Evolutionary conservation across 2,329 filamentous ascomycete species (phyloP).

Genomic region (Cercospora citrullina): DNA sequence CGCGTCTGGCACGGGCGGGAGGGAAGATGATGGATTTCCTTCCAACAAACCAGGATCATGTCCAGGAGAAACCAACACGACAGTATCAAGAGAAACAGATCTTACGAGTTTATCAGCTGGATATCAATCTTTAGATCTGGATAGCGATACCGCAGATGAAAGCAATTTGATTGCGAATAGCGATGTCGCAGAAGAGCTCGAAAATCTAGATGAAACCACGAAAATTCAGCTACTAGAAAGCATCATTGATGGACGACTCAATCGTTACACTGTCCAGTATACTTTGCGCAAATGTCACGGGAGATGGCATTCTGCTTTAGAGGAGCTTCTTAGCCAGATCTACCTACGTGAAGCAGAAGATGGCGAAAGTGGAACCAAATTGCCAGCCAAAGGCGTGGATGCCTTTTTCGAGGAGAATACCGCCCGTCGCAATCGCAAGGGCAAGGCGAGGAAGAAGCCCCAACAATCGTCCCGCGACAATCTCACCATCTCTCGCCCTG

Average conservation of each 20-base stretch:
- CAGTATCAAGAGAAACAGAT: conserved; percentile 52
- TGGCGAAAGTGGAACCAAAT: conserved; percentile 45
- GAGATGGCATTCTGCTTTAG: conserved; percentile 69
- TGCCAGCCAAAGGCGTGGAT: conserved; percentile 71
- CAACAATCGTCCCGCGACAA: conserved; percentile 34
- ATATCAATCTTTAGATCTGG: conserved; percentile 41
- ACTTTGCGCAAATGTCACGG: conserved; percentile 67
- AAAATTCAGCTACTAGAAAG: conserved; percentile 64
- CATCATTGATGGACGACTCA: conserved; percentile 69
- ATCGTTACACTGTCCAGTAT: conserved; percentile 63
- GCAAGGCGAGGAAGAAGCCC: conserved; percentile 46
- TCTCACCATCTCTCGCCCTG: conserved; percentile 30
- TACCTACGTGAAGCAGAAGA: conserved; percentile 70
- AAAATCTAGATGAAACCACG: conserved; percentile 55
- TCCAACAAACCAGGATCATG: conserved; percentile 37
- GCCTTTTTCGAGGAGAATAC: conserved; percentile 67
- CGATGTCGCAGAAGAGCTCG: conserved; percentile 37
- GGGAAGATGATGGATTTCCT: conserved; percentile 26
- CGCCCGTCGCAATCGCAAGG: conserved; percentile 46
- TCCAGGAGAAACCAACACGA: conserved; percentile 40
- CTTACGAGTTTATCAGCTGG: conserved; percentile 52
- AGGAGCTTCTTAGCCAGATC: conserved; percentile 76
- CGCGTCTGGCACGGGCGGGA: conserved; percentile 66
- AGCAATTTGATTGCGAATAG: conserved; percentile 29
- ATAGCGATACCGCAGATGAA: conserved; percentile 21